Evolutionary conservation across 2,329 filamentous ascomycete species (phyloP).

Genomic region (Epichloe hybrida): DNA sequence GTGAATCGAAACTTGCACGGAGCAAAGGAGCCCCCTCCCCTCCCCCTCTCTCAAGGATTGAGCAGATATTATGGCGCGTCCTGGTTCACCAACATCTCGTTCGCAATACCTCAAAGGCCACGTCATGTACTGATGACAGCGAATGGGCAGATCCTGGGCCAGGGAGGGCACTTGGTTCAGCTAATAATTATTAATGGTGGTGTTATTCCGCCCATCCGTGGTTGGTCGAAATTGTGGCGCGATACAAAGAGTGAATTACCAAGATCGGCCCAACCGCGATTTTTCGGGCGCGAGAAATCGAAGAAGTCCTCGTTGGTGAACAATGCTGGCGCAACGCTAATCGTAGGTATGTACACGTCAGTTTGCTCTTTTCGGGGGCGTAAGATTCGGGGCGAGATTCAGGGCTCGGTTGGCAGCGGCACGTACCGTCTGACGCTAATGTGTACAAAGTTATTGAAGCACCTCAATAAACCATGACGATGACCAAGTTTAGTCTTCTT

Average conservation of each 20-base stretch:
- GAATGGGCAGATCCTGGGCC: too few relatives aligned
- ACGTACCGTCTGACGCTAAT: constrained; percentile 11
- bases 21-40: too few relatives aligned
- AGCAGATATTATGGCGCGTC: too few relatives aligned
- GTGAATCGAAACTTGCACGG: too few relatives aligned
- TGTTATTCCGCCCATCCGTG: constrained; percentile 12
- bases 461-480: constrained; percentile 7
- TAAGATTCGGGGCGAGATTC: too few relatives aligned
- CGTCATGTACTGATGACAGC: too few relatives aligned
- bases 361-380: too few relatives aligned
- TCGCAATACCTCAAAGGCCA: too few relatives aligned
- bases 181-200: constrained; percentile 8
- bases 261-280: constrained; percentile 21
- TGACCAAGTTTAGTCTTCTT: constrained; percentile 9
- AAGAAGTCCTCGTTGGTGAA: constrained; percentile 18
- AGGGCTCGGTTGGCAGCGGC: too few relatives aligned
- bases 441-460: constrained; percentile 6
- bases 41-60: too few relatives aligned
- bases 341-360: background rate
- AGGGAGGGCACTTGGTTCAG: constrained; percentile 11
- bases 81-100: too few relatives aligned
- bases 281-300: constrained; percentile 15
- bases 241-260: constrained; percentile 21
- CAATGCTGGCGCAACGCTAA: constrained; percentile 10
- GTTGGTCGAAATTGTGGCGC: constrained; percentile 10